Evolutionary conservation across 2,329 filamentous ascomycete species (phyloP).

Genomic region (Chrysoporthe puriensis): DNA sequence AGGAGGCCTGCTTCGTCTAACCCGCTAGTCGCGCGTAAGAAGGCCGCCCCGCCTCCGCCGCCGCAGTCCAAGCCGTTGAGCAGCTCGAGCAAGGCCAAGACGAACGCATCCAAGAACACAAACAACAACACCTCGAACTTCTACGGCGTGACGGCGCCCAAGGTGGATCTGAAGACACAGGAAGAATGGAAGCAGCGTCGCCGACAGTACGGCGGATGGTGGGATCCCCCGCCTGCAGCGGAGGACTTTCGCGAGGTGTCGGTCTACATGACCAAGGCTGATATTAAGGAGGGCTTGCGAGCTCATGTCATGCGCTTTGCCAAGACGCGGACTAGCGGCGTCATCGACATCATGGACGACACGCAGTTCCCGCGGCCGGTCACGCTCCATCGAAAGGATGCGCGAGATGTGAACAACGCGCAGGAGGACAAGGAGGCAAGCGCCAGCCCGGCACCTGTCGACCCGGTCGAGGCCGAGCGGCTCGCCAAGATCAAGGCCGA

Average conservation of each 20-base stretch:
- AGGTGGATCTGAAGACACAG: constrained; percentile 34
- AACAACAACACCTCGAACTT: constrained; percentile 26
- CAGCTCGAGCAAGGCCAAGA: constrained; percentile 25
- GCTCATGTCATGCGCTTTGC: constrained; percentile 85
- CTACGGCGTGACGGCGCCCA: constrained; percentile 32
- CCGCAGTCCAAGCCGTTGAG: constrained; percentile 35
- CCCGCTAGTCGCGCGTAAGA: constrained; percentile 67
- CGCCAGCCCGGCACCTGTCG: constrained; percentile 47
- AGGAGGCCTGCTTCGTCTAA: constrained; percentile 56
- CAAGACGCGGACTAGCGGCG: constrained; percentile 60
- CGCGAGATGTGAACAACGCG: constrained; percentile 68
- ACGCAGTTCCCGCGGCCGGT: constrained; percentile 86
- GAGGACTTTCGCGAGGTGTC: constrained; percentile 61
- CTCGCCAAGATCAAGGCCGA: constrained; percentile 75
- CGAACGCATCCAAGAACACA: constrained; percentile 32
- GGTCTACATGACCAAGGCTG: constrained; percentile 81
- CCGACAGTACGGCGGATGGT: constrained; percentile 60
- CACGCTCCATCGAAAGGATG: constrained; percentile 85
- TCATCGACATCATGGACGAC: constrained; percentile 68
- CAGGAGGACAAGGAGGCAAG: constrained; percentile 62
- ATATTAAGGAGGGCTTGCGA: constrained; percentile 76
- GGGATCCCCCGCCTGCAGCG: constrained; percentile 50
- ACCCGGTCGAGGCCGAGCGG: constrained; percentile 64
- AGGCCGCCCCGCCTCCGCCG: constrained; percentile 44
- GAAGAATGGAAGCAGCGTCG: constrained; percentile 47